Evolutionary conservation across 2,329 filamentous ascomycete species (phyloP).

Genomic region (Cercospora sp.): DNA sequence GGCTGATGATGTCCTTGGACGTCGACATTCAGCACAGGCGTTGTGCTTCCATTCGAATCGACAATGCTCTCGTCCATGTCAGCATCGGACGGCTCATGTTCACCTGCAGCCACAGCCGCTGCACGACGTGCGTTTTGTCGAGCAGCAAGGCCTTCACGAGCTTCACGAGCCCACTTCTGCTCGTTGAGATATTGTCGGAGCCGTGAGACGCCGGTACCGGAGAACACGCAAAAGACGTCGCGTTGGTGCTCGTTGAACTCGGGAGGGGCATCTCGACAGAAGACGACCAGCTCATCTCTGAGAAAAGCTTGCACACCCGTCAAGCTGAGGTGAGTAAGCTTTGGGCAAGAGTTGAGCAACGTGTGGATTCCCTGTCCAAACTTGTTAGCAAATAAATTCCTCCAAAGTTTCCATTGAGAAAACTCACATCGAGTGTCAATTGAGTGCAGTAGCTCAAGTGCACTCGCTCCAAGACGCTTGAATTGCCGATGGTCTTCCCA

Average conservation of each 20-base stretch:
- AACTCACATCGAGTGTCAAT: constrained; percentile 73
- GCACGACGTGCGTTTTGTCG: constrained; percentile 23
- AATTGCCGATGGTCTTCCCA: constrained; percentile 44
- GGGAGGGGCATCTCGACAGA: constrained; percentile 82
- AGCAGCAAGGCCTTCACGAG: constrained; percentile 19
- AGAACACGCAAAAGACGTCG: constrained; percentile 96
- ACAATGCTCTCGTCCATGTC: constrained; percentile 36
- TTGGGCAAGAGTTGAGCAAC: constrained; percentile 85
- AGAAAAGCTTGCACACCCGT: constrained; percentile 93
- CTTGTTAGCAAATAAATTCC: constrained; percentile 36
- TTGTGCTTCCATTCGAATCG: constrained; percentile 35
- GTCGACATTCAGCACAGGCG: constrained; percentile 35
- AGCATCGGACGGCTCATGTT: constrained; percentile 34
- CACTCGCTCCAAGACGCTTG: constrained; percentile 81
- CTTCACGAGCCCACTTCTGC: constrained; percentile 28
- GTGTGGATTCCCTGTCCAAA: constrained; percentile 75
- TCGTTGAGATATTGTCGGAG: constrained; percentile 77
- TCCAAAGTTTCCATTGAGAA: neutral
- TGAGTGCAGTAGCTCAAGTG: constrained; percentile 94
- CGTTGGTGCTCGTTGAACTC: constrained; percentile 96
- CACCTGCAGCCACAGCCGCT: constrained; percentile 27
- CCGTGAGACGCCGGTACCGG: constrained; percentile 75
- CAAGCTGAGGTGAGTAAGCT: constrained; percentile 88
- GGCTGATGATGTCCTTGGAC: constrained; percentile 31
- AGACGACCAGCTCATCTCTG: constrained; percentile 76